Evolutionary conservation across 2,329 filamentous ascomycete genomes (phyloP).

Genomic region (Simplicillium sp.): DNA sequence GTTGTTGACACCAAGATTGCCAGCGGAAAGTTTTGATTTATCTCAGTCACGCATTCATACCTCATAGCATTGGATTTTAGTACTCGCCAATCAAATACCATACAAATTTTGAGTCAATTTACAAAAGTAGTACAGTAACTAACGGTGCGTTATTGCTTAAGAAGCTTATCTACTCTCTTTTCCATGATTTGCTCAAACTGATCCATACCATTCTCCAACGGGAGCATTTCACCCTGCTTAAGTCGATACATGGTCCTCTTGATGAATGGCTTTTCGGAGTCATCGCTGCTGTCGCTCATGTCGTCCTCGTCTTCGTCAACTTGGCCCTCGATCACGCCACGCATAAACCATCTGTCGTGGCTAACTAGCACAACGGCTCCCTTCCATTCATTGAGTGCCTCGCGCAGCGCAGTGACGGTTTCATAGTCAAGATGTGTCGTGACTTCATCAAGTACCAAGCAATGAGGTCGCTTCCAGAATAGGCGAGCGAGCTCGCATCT

Average conservation of each 20-base stretch:
- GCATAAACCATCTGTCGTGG: conserved; percentile 76
- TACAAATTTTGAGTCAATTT: neutral
- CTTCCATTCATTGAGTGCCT: conserved; percentile 57
- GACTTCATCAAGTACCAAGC: conserved; percentile 70
- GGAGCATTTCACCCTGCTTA: conserved; percentile 44
- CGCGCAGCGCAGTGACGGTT: conserved; percentile 62
- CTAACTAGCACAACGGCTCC: conserved; percentile 71
- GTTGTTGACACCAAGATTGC: conserved; percentile 26
- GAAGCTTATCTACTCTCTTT: conserved; percentile 41
- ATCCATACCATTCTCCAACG: conserved; percentile 50
- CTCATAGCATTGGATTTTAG: neutral
- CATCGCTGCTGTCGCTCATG: conserved; percentile 22
- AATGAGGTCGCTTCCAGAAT: conserved; percentile 60
- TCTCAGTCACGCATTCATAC: neutral
- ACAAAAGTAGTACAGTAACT: too few species aligned
- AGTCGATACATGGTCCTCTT: conserved; percentile 52
- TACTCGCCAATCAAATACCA: neutral
- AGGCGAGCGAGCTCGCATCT: conserved; percentile 55
- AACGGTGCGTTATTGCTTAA: conserved; percentile 12
- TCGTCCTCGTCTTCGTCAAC: conserved; percentile 31
- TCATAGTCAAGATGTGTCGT: conserved; percentile 81
- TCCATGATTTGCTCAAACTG: conserved; percentile 57
- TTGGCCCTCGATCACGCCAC: conserved; percentile 58
- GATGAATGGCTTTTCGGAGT: conserved; percentile 32
- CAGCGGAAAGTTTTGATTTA: conserved; percentile 3